These are phyloP conservation scores for Gillenia trifoliata DNA, from an alignment of 306 rosid species.

Conservation along the genomic window DNA sequence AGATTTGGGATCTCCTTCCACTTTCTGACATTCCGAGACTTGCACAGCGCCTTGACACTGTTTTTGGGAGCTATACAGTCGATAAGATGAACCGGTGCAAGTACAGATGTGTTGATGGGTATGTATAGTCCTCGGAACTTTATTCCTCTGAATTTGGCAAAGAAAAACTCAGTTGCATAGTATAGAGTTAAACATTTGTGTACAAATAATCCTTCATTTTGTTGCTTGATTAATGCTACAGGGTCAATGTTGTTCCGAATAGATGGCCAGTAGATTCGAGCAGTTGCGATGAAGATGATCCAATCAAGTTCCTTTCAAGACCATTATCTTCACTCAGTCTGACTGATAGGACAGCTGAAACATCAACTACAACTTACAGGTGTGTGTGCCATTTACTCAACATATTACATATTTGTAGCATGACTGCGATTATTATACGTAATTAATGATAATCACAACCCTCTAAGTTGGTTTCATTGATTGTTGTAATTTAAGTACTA, in stretches of 20 bases:
- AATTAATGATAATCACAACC: background rate
- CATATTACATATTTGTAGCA: too few species aligned
- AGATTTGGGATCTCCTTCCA: conserved; percentile 41
- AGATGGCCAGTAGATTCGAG: conserved; percentile 18
- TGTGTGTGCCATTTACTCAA: background rate
- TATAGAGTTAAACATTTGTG: too few species aligned
- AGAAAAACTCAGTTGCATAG: background rate
- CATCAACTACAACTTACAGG: conserved; percentile 10
- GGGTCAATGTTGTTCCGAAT: conserved; percentile 27
- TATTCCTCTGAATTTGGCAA: background rate
- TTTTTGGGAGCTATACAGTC: conserved; percentile 23
- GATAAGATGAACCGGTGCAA: conserved; percentile 36
- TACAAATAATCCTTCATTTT: background rate
- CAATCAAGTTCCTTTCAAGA: background rate
- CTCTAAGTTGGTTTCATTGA: background rate
- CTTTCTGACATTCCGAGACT: conserved; percentile 23
- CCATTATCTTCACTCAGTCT: conserved; percentile 20
- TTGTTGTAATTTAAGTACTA: background rate
- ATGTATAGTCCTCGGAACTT: background rate
- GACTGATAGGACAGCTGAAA: background rate
- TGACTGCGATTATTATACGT: too few species aligned
- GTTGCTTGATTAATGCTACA: background rate
- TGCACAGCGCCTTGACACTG: conserved; percentile 19
- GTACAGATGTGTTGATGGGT: conserved; percentile 28
- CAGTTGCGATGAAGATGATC: background rate